phyloP scores from a whole-genome alignment of 2,329 filamentous ascomycete genomes.

The Cladophialophora chaetospira region DNA sequence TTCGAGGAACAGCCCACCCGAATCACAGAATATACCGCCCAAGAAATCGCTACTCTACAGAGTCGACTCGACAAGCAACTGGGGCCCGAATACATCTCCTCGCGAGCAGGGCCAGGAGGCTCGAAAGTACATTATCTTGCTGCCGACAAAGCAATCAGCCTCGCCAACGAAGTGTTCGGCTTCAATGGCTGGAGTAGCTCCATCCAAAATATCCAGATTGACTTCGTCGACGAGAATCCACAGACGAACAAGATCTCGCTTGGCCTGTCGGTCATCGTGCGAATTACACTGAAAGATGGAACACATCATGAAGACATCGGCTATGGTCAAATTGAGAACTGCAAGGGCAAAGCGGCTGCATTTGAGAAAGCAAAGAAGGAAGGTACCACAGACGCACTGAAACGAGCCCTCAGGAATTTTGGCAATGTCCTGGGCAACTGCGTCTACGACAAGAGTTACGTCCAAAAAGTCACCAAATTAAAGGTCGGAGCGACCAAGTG shows the following conservation, averaged over 20 bases:
- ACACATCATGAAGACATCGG: conserved; percentile 98
- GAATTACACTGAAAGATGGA: conserved; percentile 86
- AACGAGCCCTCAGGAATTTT: conserved; percentile 85
- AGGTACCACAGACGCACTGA: conserved; percentile 90
- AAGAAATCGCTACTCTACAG: conserved; percentile 85
- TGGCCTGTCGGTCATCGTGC: conserved; percentile 85
- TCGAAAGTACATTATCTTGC: conserved; percentile 89
- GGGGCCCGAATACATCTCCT: conserved; percentile 92
- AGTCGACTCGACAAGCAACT: conserved; percentile 87
- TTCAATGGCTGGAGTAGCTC: conserved; percentile 98
- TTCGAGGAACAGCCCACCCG: conserved; percentile 71
- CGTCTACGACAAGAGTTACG: conserved; percentile 94
- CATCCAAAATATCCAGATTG: conserved; percentile 92
- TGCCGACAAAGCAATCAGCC: conserved; percentile 94
- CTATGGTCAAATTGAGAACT: conserved; percentile 95
- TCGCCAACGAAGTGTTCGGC: conserved; percentile 92
- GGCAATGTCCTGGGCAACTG: conserved; percentile 98
- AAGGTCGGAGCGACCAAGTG: conserved; percentile 78
- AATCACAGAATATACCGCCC: conserved; percentile 81
- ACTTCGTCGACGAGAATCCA: conserved; percentile 85
- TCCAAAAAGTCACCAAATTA: conserved; percentile 85
- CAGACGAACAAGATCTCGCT: conserved; percentile 77
- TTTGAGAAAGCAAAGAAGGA: conserved; percentile 99
- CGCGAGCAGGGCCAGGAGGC: conserved; percentile 78
- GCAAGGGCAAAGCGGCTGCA: conserved; percentile 88